Evolutionary conservation across 2,329 filamentous ascomycete species (phyloP), one percentile per base, ranked within the genome.

Genomic region (Alternaria gaisen): DNA sequence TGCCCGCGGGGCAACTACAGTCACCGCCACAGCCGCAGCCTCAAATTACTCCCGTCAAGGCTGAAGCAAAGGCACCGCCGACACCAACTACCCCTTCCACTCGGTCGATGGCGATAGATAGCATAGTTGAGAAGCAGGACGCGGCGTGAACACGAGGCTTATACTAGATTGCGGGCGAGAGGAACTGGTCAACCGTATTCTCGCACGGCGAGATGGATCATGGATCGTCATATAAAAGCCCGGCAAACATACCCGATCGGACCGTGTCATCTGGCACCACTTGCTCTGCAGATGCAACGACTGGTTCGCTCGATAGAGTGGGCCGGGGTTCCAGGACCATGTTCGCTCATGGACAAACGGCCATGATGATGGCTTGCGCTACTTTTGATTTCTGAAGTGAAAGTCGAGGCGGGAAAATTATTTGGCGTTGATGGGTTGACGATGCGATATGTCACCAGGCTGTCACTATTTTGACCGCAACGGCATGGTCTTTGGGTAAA

Each of bases 101-200:
- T 22, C 71, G 75, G 48, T 75, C 75, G 8, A 79, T 79, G 76
- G 75, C 76, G 12, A 79, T 79, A 52, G 76, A 79, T 42, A 79
- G 76, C 58, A 78, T 79, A 53, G 76, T 79, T 52, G 76, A 79
- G 53, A 76, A 78, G 59, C 69, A 77, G 56, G 69, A 78, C 44
- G 73, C 74, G 10, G 72, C 70, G 40, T 78, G 72, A 74, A 47
- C 56, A 18, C 34, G 24, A n/a, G 26, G 30, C 44, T 30, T 42
- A 53, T 42, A 32, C 22, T 50, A 47, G 59, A 43, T 18, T 47
- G 44, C 14, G 28, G 32, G 38, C 43, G 50, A 38, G 38, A 32
- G 32, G 12, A 28, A 47, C 26, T 32, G 30, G 11, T 22, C 32
- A 44, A 18, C 38, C 9, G 16, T 36, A 14, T 41, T 38, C 47